phyloP scores from a whole-genome alignment of 331 rosid species.

The Saraca asoca region DNA sequence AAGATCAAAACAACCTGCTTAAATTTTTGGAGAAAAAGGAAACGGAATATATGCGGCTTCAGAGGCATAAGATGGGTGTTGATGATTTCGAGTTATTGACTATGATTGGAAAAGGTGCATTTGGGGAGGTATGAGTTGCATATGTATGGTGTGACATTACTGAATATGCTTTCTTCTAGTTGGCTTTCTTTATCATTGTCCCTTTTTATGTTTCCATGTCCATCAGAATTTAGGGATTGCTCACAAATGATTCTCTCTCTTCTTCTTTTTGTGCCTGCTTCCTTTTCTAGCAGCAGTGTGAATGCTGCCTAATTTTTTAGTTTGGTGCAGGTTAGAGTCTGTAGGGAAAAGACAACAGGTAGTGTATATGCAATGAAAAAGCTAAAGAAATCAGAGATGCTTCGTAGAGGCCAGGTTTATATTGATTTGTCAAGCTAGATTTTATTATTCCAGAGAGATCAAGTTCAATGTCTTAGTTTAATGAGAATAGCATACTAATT shows the following conservation, averaged over 20 bases:
- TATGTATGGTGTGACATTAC: conserved; percentile 14
- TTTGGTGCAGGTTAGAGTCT: conserved; percentile 79
- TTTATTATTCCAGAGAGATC: conserved; percentile 14
- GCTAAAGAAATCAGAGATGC: conserved; percentile 97
- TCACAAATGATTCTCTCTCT: conserved; percentile 10
- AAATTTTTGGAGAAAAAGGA: conserved; percentile 96
- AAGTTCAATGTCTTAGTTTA: conserved; percentile 19
- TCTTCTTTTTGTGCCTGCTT: background rate
- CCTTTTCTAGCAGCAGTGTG: conserved; percentile 6
- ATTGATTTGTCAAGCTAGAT: conserved; percentile 32
- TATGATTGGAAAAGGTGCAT: conserved; percentile 98
- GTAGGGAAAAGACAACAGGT: conserved; percentile 83
- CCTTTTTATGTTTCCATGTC: background rate
- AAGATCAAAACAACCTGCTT: conserved; percentile 91
- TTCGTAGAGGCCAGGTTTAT: conserved; percentile 95
- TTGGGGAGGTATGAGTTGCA: conserved; percentile 80
- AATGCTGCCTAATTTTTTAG: conserved; percentile 38
- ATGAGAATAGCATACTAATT: conserved; percentile 24
- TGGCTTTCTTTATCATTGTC: background rate
- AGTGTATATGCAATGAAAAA: conserved; percentile 96
- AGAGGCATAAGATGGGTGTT: conserved; percentile 96
- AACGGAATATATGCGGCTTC: conserved; percentile 97
- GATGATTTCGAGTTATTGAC: conserved; percentile 92
- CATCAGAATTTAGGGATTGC: conserved; percentile 3
- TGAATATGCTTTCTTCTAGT: conserved; percentile 16